These are phyloP conservation scores for Phytophthora litchii DNA, from an alignment of 352 stramenopile species.

Conservation along the genomic window DNA sequence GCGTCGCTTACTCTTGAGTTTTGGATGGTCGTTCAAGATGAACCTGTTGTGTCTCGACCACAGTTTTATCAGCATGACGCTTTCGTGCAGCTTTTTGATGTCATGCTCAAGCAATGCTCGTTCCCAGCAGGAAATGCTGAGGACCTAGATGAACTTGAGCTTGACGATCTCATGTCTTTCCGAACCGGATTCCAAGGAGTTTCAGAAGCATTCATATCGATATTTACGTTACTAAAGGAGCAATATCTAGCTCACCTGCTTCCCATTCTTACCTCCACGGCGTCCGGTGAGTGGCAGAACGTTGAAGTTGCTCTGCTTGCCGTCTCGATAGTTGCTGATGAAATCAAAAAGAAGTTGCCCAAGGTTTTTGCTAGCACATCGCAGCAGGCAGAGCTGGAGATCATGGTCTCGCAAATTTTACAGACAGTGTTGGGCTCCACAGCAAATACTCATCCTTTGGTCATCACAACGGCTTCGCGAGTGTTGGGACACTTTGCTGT, in stretches of 20 bases:
- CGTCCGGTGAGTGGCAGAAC: constrained; percentile 46
- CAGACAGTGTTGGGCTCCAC: constrained; percentile 40
- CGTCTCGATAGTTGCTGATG: constrained; percentile 58
- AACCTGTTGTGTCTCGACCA: constrained; percentile 58
- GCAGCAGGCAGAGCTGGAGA: constrained; percentile 42
- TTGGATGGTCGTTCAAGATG: constrained; percentile 74
- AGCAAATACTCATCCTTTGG: constrained; percentile 39
- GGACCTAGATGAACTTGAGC: constrained; percentile 65
- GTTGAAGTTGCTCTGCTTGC: constrained; percentile 67
- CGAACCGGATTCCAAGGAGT: constrained; percentile 66
- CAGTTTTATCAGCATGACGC: constrained; percentile 63
- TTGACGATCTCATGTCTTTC: constrained; percentile 65
- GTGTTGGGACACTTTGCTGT: constrained; percentile 60
- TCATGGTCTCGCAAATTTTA: constrained; percentile 53
- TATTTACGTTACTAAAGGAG: constrained; percentile 63
- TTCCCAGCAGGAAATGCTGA: constrained; percentile 45
- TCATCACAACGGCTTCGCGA: constrained; percentile 56
- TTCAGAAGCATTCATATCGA: constrained; percentile 53
- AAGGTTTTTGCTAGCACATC: constrained; percentile 21
- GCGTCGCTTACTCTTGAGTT: constrained; percentile 78
- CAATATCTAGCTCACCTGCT: constrained; percentile 52
- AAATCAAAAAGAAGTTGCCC: constrained; percentile 58
- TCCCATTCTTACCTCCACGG: constrained; percentile 28
- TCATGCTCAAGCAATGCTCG: constrained; percentile 63
- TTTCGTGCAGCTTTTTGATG: constrained; percentile 60